phyloP scores from a whole-genome alignment of 164 flowering plant species.

The Saururus chinensis region DNA sequence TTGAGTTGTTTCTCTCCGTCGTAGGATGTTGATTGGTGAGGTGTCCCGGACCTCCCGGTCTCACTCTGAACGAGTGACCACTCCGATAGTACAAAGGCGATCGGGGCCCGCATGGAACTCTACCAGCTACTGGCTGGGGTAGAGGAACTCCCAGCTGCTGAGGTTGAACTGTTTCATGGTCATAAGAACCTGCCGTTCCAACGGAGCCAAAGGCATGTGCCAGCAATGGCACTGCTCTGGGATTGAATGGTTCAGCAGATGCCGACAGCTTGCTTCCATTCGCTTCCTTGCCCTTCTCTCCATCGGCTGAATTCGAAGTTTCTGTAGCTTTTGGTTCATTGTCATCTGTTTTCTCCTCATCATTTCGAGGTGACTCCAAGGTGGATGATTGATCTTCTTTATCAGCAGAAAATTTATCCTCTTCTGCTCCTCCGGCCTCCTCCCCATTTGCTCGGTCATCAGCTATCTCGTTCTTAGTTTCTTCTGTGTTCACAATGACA shows the following conservation, averaged over 20 bases:
- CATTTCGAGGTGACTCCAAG: constrained; percentile 2
- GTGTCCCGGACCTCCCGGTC: constrained; percentile 38
- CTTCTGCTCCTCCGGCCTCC: constrained; percentile 20
- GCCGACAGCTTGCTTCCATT: constrained; percentile 83
- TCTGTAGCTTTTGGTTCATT: constrained; percentile 18
- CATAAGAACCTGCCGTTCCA: constrained; percentile 34
- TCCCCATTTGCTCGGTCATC: constrained; percentile 18
- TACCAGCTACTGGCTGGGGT: constrained; percentile 36
- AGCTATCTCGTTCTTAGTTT: constrained; percentile 17
- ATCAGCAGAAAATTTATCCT: constrained; percentile 15
- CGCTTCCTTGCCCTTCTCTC: constrained; percentile 28
- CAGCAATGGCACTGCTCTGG: constrained; percentile 28
- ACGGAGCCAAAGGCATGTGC: constrained; percentile 24
- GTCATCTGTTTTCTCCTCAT: constrained; percentile 13
- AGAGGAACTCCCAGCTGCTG: constrained; percentile 30
- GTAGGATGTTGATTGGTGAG: constrained; percentile 27
- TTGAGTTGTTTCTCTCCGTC: constrained; percentile 22
- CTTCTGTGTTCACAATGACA: constrained; percentile 32
- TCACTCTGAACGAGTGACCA: constrained; percentile 36
- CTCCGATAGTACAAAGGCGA: constrained; percentile 51
- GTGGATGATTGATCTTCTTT: constrained; percentile 8
- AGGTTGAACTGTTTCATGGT: constrained; percentile 32
- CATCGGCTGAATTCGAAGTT: constrained; percentile 7
- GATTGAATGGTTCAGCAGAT: constrained; percentile 79
- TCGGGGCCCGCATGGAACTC: constrained; percentile 73